Conservation (phyloP, 495 filamentous ascomycete species). For the Aspergillus bridgeri region DNA sequence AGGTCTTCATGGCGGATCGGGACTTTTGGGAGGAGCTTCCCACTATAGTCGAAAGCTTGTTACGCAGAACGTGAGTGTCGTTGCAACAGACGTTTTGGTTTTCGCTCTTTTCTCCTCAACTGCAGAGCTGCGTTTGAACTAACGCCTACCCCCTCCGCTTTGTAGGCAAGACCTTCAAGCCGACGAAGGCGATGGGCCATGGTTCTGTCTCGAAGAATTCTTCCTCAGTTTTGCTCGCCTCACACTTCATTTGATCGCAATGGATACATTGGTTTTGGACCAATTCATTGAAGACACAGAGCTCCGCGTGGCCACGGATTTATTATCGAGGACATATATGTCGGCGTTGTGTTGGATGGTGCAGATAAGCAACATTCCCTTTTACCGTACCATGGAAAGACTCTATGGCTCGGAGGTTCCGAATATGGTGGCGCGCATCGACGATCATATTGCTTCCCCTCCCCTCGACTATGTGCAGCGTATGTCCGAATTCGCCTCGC, state of each 20-base stretch:
- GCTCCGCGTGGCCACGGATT: slow-evolving; percentile 17
- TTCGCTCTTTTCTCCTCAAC: neutral
- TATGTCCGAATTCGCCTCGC: slow-evolving; percentile 26
- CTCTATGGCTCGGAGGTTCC: slow-evolving; percentile 19
- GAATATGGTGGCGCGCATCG: slow-evolving; percentile 27
- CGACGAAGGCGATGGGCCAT: slow-evolving; percentile 24
- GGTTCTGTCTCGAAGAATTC: slow-evolving; percentile 34
- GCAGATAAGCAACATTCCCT: slow-evolving; percentile 28
- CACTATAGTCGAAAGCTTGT: slow-evolving; percentile 36
- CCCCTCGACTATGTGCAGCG: slow-evolving; percentile 20
- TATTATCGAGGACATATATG: slow-evolving; percentile 30
- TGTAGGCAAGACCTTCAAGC: slow-evolving; percentile 29
- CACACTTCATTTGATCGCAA: slow-evolving; percentile 32
- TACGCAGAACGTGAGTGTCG: slow-evolving; percentile 41
- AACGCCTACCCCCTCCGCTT: neutral
- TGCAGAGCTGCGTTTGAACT: slow-evolving; percentile 3
- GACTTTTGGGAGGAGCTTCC: slow-evolving; percentile 56
- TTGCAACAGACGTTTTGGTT: too few species aligned
- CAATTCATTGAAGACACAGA: slow-evolving; percentile 27
- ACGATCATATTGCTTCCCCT: slow-evolving; percentile 25
- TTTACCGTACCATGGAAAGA: slow-evolving; percentile 28
- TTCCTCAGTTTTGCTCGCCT: slow-evolving; percentile 33
- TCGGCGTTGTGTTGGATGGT: slow-evolving; percentile 28
- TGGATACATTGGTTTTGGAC: slow-evolving; percentile 29
- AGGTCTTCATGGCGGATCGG: slow-evolving; percentile 31